phyloP scores from a whole-genome alignment of 73 alveolate genomes.

The Effrenium voratum region DNA sequence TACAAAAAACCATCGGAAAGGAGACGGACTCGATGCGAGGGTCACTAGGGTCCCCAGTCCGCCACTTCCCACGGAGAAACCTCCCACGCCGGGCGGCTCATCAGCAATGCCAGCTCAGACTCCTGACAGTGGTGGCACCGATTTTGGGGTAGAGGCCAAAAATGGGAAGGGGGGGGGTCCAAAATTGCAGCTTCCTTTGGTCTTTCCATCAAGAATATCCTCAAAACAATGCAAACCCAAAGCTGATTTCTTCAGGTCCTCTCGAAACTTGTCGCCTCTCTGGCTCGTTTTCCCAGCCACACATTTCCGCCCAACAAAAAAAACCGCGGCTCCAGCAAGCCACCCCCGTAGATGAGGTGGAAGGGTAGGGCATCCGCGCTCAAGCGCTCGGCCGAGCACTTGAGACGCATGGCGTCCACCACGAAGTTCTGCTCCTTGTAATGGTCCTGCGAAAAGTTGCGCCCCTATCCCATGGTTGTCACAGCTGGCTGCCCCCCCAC shows the following conservation, averaged over 20 bases:
- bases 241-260: background rate
- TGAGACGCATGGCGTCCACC: constrained; percentile 87
- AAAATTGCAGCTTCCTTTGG: background rate
- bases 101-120: constrained; percentile 74
- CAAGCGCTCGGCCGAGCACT: constrained; percentile 66
- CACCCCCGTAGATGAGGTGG: constrained; percentile 71
- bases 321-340: constrained; percentile 16
- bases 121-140: background rate
- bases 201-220: background rate
- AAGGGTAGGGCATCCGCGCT: background rate
- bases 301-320: background rate
- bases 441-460: constrained; percentile 83
- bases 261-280: background rate
- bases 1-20: background rate
- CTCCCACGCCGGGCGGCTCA: background rate
- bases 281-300: background rate
- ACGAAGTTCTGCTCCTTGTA: constrained; percentile 89
- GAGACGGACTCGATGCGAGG: background rate
- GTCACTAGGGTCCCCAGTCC: background rate
- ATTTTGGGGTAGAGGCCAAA: background rate
- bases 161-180: background rate
- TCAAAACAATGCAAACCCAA: background rate
- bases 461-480: too few species aligned
- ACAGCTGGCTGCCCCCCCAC: too few species aligned
- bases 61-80: background rate